Base-by-base conservation (phyloP, 352 stramenopile species). In the Stramenopiles sp. region DNA sequence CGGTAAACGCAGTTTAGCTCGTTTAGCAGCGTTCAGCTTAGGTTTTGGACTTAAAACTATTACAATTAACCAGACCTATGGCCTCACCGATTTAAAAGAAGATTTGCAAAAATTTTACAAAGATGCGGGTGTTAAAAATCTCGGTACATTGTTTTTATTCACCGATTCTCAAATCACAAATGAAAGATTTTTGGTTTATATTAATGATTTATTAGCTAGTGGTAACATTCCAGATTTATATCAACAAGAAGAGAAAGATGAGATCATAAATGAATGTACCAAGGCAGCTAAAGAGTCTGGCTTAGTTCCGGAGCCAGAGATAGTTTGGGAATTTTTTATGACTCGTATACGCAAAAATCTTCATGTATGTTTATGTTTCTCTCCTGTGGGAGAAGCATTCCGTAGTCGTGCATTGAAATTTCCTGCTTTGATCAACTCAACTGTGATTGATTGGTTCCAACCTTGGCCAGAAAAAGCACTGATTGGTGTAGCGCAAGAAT, bases 111-210 rank as follows among this genome's bases (percentile, higher is more conserved):
- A 96, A 73, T 96, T 98, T 88, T 98, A 97, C 83, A 96, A 96
- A 81, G 84, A 92, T 27, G 90, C 93, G n/a, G 93, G 93, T 63
- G 90, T 97, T 29, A 94, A 97, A 78, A 90, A 90, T 6, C 93
- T 92, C 0, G 86, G 96, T 0, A 92, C 89, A 7, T 90, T 97
- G 23, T 98, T 98, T 81, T 85, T 99, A 20, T 96, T 99, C 80
- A 98, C 94, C 0, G 95, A 99, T 84, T 96, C 93, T 43, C 94
- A 98, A 84, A 98, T 98, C 83, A 92, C 98, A 43, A 95, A 98
- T 82, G 94, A 98, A 78, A 87, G 93, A 20, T 98, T 99, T 85
- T 89, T 98, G 0, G 95, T 98, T 53, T 98, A 97, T 83, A 98
- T 98, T 81, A 98, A 98, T 85, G 92, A 97, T 63, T 96, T 98